Conservation (phyloP, 78 protist species). For the Dictyostelium citrinum region DNA sequence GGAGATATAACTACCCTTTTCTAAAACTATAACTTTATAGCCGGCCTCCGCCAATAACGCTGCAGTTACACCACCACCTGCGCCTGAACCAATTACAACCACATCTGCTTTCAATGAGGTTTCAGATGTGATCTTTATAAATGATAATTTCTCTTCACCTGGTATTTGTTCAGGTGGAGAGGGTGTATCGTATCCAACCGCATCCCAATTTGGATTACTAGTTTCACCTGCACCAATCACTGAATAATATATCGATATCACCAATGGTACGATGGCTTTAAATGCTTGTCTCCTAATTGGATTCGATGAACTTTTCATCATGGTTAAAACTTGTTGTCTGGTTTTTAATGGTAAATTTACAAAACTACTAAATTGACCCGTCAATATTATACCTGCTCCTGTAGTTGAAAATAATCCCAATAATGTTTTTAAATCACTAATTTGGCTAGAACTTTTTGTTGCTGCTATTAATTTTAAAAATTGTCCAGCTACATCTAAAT, state of each 20-base stretch:
- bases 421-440: conserved; percentile 44
- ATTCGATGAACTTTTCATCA: conserved; percentile 9
- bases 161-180: conserved; percentile 64
- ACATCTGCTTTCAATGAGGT: conserved; percentile 65
- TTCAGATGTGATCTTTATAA: conserved; percentile 18
- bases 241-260: conserved; percentile 3
- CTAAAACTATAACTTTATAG: conserved; percentile 48
- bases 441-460: conserved; percentile 33
- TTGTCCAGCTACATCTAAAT: conserved; percentile 49
- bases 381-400: conserved; percentile 35
- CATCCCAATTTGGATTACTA: conserved; percentile 59
- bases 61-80: conserved; percentile 80
- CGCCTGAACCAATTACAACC: conserved; percentile 78
- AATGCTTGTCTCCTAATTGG: conserved; percentile 57
- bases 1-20: conserved; percentile 46
- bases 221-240: neutral
- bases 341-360: neutral
- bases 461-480: conserved; percentile 10
- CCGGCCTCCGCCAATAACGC: conserved; percentile 51
- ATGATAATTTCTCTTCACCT: conserved; percentile 29
- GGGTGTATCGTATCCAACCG: neutral
- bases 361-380: conserved; percentile 37
- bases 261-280: conserved; percentile 55
- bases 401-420: conserved; percentile 25
- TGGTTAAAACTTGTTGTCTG: conserved; percentile 24